phyloP scores from a whole-genome alignment of 1,284 basidiomycete species.

The Wallemia hederae region DNA sequence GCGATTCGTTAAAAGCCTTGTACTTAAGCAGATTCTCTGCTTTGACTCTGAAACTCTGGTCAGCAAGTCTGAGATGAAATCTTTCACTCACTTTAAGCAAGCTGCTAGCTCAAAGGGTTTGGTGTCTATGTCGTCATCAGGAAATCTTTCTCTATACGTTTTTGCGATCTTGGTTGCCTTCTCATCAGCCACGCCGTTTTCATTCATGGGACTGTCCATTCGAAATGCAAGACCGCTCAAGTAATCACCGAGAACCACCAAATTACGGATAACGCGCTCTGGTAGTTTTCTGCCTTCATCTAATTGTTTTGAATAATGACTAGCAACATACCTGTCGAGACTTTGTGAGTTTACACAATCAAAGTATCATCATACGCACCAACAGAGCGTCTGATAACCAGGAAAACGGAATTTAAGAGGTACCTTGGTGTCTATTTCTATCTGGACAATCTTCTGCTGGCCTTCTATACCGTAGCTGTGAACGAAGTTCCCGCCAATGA shows the following conservation, averaged over 20 bases:
- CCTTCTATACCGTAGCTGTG: slow-evolving; percentile 50
- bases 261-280: background rate
- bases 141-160: background rate
- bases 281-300: background rate
- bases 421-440: slow-evolving; percentile 73
- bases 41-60: background rate
- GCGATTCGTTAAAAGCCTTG: background rate
- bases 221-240: background rate
- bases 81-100: background rate
- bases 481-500: slow-evolving; percentile 89
- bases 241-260: background rate
- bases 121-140: background rate
- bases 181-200: background rate
- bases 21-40: background rate
- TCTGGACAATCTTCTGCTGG: slow-evolving; percentile 28
- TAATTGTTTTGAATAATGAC: background rate
- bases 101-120: background rate
- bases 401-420: slow-evolving; percentile 88
- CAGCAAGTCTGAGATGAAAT: background rate
- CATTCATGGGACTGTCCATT: background rate
- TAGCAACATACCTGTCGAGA: background rate
- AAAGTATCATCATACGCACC: slow-evolving; percentile 14
- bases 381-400: slow-evolving; percentile 15
- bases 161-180: background rate
- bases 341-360: background rate